These are phyloP conservation scores for Escovopsis sp. DNA, from an alignment of 2,329 filamentous ascomycete species.

Conservation along the genomic window DNA sequence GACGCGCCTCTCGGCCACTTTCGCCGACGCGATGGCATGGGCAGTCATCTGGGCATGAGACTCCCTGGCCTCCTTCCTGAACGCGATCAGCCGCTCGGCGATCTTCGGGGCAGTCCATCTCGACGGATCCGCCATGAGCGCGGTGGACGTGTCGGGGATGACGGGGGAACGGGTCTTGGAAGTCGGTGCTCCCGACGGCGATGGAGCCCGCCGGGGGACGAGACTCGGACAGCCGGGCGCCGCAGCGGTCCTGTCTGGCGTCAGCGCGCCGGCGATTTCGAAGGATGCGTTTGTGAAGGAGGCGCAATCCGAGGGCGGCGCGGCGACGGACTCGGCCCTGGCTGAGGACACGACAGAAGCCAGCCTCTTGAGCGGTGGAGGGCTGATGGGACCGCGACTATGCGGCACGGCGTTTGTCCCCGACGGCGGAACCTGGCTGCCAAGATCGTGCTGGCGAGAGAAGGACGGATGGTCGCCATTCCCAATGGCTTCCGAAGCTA, in stretches of 20 bases:
- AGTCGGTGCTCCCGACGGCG: slow-evolving; percentile 4
- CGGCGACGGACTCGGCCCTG: not conserved
- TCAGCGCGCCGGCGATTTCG: slow-evolving; percentile 11
- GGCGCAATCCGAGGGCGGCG: slow-evolving; percentile 2
- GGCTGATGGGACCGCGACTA: slow-evolving; percentile 13
- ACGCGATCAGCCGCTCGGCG: slow-evolving; percentile 23
- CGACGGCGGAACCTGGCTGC: not conserved
- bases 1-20: slow-evolving; percentile 24
- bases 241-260: no score
- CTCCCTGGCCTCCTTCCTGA: slow-evolving; percentile 28
- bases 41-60: slow-evolving; percentile 31
- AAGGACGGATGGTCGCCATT: not conserved
- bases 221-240: no score
- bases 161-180: no score
- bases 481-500: slow-evolving; percentile 1
- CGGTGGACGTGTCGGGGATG: not conserved
- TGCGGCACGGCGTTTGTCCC: slow-evolving; percentile 1
- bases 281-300: slow-evolving; percentile 4
- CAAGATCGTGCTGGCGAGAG: not conserved
- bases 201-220: not conserved
- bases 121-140: slow-evolving; percentile 10
- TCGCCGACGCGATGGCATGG: slow-evolving; percentile 30
- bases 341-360: slow-evolving; percentile 2
- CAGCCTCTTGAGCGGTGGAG: slow-evolving; percentile 13
- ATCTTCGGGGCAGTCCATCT: slow-evolving; percentile 31